A percentile compares a stretch with the other conserved stretches of the same genome.
These are phyloP conservation scores for Neofusicoccum parvum DNA, from an alignment of 2,329 filamentous ascomycete genomes.

Conservation along the genomic window DNA sequence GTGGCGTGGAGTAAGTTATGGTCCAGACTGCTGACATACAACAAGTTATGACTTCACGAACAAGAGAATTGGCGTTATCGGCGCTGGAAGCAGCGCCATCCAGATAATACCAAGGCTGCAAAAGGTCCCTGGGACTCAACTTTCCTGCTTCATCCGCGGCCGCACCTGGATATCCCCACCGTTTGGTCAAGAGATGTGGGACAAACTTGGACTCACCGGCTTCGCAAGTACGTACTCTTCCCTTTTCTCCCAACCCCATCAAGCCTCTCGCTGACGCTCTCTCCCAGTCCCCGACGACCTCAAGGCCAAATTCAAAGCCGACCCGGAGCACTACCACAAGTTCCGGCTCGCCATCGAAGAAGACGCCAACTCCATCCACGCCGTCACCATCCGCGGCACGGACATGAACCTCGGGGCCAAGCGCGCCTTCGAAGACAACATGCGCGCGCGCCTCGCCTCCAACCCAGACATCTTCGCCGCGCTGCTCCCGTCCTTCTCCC, in stretches of 20 bases:
- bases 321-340: constrained; percentile 35
- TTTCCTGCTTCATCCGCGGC: constrained; percentile 37
- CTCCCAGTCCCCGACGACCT: constrained; percentile 28
- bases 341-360: constrained; percentile 38
- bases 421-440: constrained; percentile 42
- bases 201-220: constrained; percentile 38
- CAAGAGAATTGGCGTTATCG: constrained; percentile 40
- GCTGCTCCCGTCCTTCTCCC: constrained; percentile 46
- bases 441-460: constrained; percentile 41
- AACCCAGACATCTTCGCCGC: constrained; percentile 45
- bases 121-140: constrained; percentile 33
- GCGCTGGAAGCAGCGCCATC: constrained; percentile 42
- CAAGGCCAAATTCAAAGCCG: constrained; percentile 30
- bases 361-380: constrained; percentile 36
- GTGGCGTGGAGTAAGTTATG: not conserved
- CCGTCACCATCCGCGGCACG: constrained; percentile 39
- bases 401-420: constrained; percentile 40
- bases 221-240: constrained; percentile 24
- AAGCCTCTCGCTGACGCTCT: not conserved
- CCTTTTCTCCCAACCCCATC: not conserved
- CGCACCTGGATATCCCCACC: constrained; percentile 40
- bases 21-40: not conserved
- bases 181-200: constrained; percentile 33
- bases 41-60: constrained; percentile 34
- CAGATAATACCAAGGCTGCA: constrained; percentile 46